phyloP scores from a whole-genome alignment of 805 yeast species.

The Lachancea sp. region DNA sequence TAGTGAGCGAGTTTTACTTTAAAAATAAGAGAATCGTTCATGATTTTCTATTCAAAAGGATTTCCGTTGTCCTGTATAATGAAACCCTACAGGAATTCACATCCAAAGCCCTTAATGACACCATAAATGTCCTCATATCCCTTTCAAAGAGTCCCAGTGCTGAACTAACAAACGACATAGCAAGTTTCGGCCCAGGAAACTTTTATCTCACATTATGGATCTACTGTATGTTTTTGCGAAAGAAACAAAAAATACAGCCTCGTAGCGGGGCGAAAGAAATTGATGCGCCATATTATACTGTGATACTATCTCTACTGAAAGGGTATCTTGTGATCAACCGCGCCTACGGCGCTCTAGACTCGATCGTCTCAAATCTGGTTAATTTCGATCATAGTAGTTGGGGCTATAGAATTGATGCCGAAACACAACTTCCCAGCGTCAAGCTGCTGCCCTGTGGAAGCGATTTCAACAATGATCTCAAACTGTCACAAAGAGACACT shows the following conservation, averaged over 20 bases:
- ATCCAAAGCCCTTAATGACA: slow-evolving; percentile 52
- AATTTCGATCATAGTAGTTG: slow-evolving; percentile 33
- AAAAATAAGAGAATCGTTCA: slow-evolving; percentile 44
- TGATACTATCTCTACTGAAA: slow-evolving; percentile 30
- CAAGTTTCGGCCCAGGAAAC: slow-evolving; percentile 15
- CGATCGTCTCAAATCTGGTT: slow-evolving; percentile 28
- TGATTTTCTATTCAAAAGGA: slow-evolving; percentile 51
- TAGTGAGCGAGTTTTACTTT: slow-evolving; percentile 46
- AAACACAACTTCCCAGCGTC: slow-evolving; percentile 34
- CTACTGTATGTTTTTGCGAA: slow-evolving; percentile 32
- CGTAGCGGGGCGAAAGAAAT: slow-evolving; percentile 8
- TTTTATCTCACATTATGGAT: slow-evolving; percentile 35
- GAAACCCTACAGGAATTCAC: slow-evolving; percentile 32
- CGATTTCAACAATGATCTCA: slow-evolving; percentile 1
- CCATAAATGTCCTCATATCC: slow-evolving; percentile 59
- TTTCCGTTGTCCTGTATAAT: slow-evolving; percentile 40
- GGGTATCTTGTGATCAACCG: slow-evolving; percentile 30
- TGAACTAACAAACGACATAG: slow-evolving; percentile 33
- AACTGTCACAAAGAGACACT: slow-evolving; percentile 4
- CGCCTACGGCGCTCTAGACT: slow-evolving; percentile 22
- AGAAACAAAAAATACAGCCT: slow-evolving; percentile 23
- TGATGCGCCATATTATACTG: slow-evolving; percentile 26
- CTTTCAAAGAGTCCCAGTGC: slow-evolving; percentile 42
- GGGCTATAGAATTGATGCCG: slow-evolving; percentile 32
- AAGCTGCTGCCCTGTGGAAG: slow-evolving; percentile 8